Conservation (phyloP, 495 filamentous ascomycete genomes). For the Darksidea phi region DNA sequence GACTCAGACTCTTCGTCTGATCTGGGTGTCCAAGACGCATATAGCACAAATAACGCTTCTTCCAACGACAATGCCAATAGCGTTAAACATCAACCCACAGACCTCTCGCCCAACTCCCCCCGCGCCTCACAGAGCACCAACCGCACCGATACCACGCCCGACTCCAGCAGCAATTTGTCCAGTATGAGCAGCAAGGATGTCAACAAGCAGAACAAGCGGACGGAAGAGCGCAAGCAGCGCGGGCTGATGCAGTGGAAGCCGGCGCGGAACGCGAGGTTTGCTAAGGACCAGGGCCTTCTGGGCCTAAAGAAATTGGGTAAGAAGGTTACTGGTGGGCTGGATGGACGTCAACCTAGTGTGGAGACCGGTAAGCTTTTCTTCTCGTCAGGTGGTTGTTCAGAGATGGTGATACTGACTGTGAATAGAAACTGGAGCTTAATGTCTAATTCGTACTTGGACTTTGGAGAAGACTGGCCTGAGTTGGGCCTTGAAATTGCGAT, state of each 20-base stretch:
- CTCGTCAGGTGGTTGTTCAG: not conserved
- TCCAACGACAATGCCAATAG: constrained; percentile 19
- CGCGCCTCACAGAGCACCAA: constrained; percentile 1
- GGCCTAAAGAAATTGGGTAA: constrained; percentile 56
- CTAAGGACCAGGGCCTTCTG: constrained; percentile 66
- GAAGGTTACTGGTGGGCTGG: constrained; percentile 54
- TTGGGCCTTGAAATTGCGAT: too few species aligned
- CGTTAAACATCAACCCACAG: constrained; percentile 2
- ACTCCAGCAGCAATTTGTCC: not conserved
- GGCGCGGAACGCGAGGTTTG: constrained; percentile 66
- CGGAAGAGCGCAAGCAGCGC: constrained; percentile 66
- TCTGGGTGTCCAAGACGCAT: constrained; percentile 50
- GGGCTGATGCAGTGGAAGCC: constrained; percentile 78
- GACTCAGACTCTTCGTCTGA: constrained; percentile 41
- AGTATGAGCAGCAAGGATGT: constrained; percentile 24
- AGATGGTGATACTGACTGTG: too few species aligned
- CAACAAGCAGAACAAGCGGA: constrained; percentile 57
- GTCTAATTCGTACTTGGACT: too few species aligned
- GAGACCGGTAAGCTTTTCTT: constrained; percentile 53
- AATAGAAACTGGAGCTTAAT: too few species aligned
- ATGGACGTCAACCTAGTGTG: constrained; percentile 65
- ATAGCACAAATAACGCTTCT: constrained; percentile 35
- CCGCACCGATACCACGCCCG: constrained; percentile 4
- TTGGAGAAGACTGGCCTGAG: too few species aligned
- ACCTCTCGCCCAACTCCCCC: constrained; percentile 8